A percentile compares a stretch with the other conserved stretches of the same genome.
These are phyloP conservation scores for Emergomyces orientalis DNA, from an alignment of 2,329 filamentous ascomycete genomes.

Conservation along the genomic window DNA sequence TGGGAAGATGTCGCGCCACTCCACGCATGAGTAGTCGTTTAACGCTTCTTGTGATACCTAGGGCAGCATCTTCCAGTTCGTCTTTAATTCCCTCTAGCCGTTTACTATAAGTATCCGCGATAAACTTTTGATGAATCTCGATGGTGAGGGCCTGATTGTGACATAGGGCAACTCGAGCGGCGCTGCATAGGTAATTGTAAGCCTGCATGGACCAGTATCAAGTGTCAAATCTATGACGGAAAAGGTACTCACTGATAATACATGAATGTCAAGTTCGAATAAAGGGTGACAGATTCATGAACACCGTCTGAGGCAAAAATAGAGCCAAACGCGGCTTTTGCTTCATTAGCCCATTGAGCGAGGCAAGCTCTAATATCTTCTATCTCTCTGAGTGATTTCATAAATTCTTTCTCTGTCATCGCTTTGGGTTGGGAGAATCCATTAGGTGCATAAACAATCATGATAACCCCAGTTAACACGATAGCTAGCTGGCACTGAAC, in stretches of 20 bases:
- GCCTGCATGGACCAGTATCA: not conserved
- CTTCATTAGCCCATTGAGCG: constrained; percentile 35
- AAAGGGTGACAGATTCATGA: constrained; percentile 38
- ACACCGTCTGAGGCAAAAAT: constrained; percentile 14
- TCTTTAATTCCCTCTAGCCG: constrained; percentile 23
- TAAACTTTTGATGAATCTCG: constrained; percentile 28
- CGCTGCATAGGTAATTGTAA: constrained; percentile 22
- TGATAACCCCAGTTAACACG: constrained; percentile 41
- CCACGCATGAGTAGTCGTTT: constrained; percentile 41
- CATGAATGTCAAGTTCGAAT: constrained; percentile 44
- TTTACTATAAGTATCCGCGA: constrained; percentile 34
- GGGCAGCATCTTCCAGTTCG: constrained; percentile 40
- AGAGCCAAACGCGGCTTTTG: constrained; percentile 16
- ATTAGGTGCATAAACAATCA: constrained; percentile 35
- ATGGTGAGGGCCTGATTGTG: constrained; percentile 42
- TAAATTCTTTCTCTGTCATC: constrained; percentile 12
- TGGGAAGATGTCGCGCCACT: constrained; percentile 40
- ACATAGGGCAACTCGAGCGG: constrained; percentile 37
- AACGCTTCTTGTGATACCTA: constrained; percentile 39
- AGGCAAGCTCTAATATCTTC: constrained; percentile 32
- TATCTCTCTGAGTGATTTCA: constrained; percentile 17
- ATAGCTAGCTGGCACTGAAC: constrained; percentile 41
- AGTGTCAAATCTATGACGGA: not conserved
- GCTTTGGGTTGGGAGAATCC: constrained; percentile 11
- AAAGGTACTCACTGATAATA: constrained; percentile 40